Conservation (phyloP, 169 alveolate species). For the Plasmodium fragile region DNA sequence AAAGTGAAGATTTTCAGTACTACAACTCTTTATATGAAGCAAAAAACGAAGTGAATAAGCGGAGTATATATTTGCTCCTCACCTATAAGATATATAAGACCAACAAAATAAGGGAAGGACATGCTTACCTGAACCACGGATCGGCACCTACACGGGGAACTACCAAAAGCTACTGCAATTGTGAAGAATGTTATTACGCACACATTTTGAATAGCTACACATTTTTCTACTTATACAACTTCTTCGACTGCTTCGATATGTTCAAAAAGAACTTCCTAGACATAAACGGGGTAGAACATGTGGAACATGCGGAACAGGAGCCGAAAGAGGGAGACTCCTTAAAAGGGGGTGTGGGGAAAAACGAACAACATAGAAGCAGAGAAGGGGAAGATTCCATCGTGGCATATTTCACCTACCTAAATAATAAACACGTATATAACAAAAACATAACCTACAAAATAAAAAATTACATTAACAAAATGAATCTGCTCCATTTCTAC, state of each 20-base stretch:
- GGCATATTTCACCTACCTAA: not conserved
- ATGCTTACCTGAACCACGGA: not conserved
- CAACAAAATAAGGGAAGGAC: conserved; percentile 34
- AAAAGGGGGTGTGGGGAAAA: conserved; percentile 5
- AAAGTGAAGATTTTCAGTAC: conserved; percentile 37
- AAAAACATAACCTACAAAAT: conserved; percentile 41
- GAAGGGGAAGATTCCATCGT: not conserved
- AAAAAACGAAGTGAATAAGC: conserved; percentile 38
- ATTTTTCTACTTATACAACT: conserved; percentile 41
- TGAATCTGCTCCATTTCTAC: conserved; percentile 13
- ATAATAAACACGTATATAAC: conserved; percentile 31
- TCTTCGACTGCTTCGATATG: conserved; percentile 37
- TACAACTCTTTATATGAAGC: conserved; percentile 29
- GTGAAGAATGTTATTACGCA: not conserved
- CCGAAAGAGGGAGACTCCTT: not conserved
- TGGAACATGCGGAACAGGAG: not conserved
- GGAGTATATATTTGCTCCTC: conserved; percentile 15
- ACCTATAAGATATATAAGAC: conserved; percentile 41
- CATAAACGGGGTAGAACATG: conserved; percentile 23
- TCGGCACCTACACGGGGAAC: not conserved
- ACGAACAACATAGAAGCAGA: not conserved
- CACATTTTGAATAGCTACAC: conserved; percentile 11
- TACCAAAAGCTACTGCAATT: not conserved
- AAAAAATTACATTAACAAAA: conserved; percentile 39
- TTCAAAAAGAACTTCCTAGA: conserved; percentile 40